Evolutionary conservation across 163 green algal species (phyloP).

Genomic region (Scenedesmus sp.): DNA sequence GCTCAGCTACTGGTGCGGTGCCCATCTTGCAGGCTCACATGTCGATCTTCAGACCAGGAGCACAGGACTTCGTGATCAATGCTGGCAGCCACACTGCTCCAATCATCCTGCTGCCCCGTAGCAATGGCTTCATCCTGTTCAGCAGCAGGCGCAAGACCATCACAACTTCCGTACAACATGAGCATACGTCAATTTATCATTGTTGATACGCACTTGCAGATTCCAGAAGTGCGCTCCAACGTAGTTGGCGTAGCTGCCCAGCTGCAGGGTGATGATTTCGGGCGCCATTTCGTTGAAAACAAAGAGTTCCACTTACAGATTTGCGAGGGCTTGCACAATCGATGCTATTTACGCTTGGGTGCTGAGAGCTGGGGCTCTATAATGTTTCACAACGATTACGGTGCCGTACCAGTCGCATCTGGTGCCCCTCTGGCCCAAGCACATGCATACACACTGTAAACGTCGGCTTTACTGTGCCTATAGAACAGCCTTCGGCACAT

Average conservation of each 20-base stretch:
- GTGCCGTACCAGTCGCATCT: background rate
- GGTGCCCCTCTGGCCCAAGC: background rate
- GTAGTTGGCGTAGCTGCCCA: slow-evolving; percentile 87
- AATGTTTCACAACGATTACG: too few relatives aligned
- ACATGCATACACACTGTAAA: background rate
- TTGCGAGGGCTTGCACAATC: background rate
- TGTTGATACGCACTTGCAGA: slow-evolving; percentile 73
- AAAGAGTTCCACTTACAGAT: background rate
- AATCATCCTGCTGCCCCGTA: slow-evolving; percentile 58
- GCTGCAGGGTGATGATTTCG: slow-evolving; percentile 82
- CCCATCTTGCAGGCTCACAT: background rate
- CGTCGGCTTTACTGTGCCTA: background rate
- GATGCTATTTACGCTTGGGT: background rate
- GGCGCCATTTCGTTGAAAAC: background rate
- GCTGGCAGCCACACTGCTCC: slow-evolving; percentile 36
- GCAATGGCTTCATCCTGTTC: slow-evolving; percentile 80
- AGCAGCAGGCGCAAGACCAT: background rate
- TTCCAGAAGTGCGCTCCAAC: slow-evolving; percentile 92
- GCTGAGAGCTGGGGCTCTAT: background rate
- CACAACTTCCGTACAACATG: background rate
- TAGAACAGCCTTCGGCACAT: background rate
- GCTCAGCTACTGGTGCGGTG: background rate
- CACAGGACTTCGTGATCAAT: slow-evolving; percentile 73
- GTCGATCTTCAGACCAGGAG: slow-evolving; percentile 56
- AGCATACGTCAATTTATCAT: background rate